Percentiles rank a stretch among this genome's conserved stretches.
Evolutionary conservation across 2,329 filamentous ascomycete genomes (phyloP).

Genomic region (Aspergillus calidoustus): DNA sequence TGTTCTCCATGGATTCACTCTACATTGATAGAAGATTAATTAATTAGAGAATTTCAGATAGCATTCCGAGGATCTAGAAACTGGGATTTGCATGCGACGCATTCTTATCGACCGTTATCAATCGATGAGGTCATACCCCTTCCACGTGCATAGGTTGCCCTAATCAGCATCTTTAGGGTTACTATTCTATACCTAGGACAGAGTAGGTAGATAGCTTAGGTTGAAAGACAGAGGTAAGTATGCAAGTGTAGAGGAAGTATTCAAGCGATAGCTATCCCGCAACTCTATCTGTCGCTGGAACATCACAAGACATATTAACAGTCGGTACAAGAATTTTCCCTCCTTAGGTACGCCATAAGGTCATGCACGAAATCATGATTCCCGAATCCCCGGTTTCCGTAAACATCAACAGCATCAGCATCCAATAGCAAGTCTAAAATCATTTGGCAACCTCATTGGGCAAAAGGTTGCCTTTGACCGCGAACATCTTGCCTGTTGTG

Average conservation of each 20-base stretch:
- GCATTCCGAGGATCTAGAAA: background rate
- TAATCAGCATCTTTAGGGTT: background rate
- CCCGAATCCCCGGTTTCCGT: slow-evolving; percentile 34
- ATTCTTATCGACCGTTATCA: slow-evolving; percentile 8
- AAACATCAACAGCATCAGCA: slow-evolving; percentile 32
- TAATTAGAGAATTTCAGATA: background rate
- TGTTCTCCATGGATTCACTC: slow-evolving; percentile 32
- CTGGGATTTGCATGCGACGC: background rate
- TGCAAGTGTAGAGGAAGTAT: slow-evolving; percentile 1
- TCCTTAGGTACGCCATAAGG: slow-evolving; percentile 47
- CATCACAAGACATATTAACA: slow-evolving; percentile 44
- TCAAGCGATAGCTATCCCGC: slow-evolving; percentile 24
- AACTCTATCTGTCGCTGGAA: slow-evolving; percentile 38
- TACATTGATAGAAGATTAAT: background rate
- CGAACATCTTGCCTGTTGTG: slow-evolving; percentile 97
- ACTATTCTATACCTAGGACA: too few relatives aligned
- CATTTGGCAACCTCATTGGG: slow-evolving; percentile 57
- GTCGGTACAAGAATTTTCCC: slow-evolving; percentile 45
- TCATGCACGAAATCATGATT: slow-evolving; percentile 46
- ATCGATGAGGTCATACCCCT: slow-evolving; percentile 13
- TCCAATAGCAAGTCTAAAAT: slow-evolving; percentile 20
- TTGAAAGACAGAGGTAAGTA: background rate
- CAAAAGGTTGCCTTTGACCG: slow-evolving; percentile 73
- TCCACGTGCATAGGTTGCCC: slow-evolving; percentile 6
- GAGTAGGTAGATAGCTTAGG: background rate